Evolutionary conservation across 139 green algal species (phyloP), one percentile per base, ranked within the genome.

Genomic region (Zygnema cylindricum): DNA sequence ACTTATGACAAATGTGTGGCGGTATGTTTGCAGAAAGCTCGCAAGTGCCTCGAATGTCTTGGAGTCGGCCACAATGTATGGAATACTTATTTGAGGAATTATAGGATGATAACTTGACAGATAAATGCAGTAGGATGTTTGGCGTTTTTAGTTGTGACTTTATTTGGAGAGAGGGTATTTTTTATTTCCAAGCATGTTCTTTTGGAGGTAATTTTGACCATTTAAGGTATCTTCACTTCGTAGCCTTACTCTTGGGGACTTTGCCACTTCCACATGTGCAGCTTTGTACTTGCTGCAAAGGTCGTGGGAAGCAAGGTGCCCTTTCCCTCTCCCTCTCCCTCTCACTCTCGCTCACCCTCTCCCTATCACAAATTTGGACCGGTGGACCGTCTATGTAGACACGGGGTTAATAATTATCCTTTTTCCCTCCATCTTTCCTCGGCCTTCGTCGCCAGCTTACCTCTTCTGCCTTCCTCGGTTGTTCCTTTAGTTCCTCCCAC

Each of bases 261-360:
- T n/a, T n/a, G n/a, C n/a, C n/a, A n/a, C 57, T 25, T 73, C 57
- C 57, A 35, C 57, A 16, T 16, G 3, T 41, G 36, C 71, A 79
- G 71, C 71, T 79, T 11, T 79, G 71, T 16, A 3, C 71, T 16
- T 7, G 3, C 71, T 79, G 71, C 71, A 79, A 79, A 43, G 71
- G 71, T 7, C 71, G 71, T 11, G 71, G 71, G 3, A 79, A 79
- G 71, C 71, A 16, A 79, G 71, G 71, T 79, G 21, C 7, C 7
- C 16, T 16, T 16, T 41, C 71, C 49, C 16, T 63, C 16, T 7
- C 49, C n/a, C n/a, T n/a, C n/a, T n/a, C n/a, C n/a, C n/a, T n/a
- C n/a, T n/a, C n/a, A n/a, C n/a, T n/a, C n/a, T n/a, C n/a, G n/a
- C n/a, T n/a, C n/a, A n/a, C n/a, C n/a, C n/a, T n/a, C n/a, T n/a